Percentiles rank a stretch among this genome's conserved stretches.
phyloP scores from a whole-genome alignment of 352 stramenopile species.

The Pythium plurisporium region DNA sequence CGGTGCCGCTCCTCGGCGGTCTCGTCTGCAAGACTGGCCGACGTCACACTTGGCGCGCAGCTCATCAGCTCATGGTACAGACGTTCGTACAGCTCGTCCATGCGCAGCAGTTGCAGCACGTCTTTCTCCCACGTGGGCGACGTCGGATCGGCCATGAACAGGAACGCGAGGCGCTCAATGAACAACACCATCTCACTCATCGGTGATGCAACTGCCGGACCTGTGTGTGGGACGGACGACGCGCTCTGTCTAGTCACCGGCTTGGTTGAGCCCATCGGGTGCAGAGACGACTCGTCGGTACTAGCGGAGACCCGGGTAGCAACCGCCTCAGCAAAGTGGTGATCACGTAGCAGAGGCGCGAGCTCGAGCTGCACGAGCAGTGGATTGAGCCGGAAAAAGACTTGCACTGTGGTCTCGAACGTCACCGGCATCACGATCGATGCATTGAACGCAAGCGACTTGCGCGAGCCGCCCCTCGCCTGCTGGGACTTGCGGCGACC shows the following conservation, averaged over 20 bases:
- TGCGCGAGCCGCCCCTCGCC: constrained; percentile 9
- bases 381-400: constrained; percentile 36
- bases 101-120: constrained; percentile 40
- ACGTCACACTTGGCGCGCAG: background rate
- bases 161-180: constrained; percentile 35
- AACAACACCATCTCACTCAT: constrained; percentile 34
- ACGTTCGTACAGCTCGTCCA: constrained; percentile 41
- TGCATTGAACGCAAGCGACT: constrained; percentile 28
- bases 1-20: background rate
- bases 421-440: constrained; percentile 27
- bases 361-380: constrained; percentile 30
- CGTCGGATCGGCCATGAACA: constrained; percentile 32
- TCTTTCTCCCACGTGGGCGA: constrained; percentile 42
- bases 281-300: no score
- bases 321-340: no score
- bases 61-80: constrained; percentile 33
- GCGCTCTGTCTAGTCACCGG: no score
- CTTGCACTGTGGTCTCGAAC: constrained; percentile 9
- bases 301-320: no score
- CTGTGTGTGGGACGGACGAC: no score
- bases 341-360: constrained; percentile 18
- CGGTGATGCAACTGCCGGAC: background rate
- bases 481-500: constrained; percentile 21
- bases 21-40: background rate
- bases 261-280: no score